Base-by-base conservation (phyloP, 805 yeast genomes). In the Novakomyces olei region DNA sequence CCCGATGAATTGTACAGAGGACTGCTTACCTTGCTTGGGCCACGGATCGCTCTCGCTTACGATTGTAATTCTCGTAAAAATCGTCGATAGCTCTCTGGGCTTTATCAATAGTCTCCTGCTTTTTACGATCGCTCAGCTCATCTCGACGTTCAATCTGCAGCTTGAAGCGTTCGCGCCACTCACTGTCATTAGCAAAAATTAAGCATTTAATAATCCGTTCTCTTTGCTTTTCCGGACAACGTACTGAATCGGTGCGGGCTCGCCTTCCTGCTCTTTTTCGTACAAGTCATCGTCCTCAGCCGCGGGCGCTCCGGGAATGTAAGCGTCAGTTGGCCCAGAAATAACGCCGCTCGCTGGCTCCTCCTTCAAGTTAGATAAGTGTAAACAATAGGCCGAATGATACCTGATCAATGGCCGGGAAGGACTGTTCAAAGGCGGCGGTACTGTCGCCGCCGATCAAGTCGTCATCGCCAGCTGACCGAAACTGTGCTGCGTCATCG, bases 21-120 rank as follows among this genome's bases (percentile, higher is more conserved):
- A 10, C 15, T 14, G 27, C 36, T 10, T 14, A 39, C 42, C 62
- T 60, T 8, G 77, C 72, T 37, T 65, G 63, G 38, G 67, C 71
- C 35, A 72, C 57, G 33, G 70, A 67, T 41, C 65, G 65, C 34
- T 79, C 85, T 53, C 71, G 75, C 58, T 83, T 83, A 48, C 63
- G 60, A 57, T 79, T 81, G 61, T 85, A 85, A 48, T 72, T 73
- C 44, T 79, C 92, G 53, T 85, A 85, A 53, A 85, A 85, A 41
- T 77, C 92, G 50, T 85, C 94, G 46, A 81, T 69, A 34, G 80
- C 72, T 49, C 71, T 69, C 46, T 69, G 67, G 6, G 96, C 96
- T 39, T 73, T 72, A 33, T 67, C 65, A 35, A 74, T 65, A 37
- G 80, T 63, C 38, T 71, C 79, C 19, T 58, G 58, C 47, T 74